phyloP scores from a whole-genome alignment of 805 yeast genomes.

The Candida germanica region DNA sequence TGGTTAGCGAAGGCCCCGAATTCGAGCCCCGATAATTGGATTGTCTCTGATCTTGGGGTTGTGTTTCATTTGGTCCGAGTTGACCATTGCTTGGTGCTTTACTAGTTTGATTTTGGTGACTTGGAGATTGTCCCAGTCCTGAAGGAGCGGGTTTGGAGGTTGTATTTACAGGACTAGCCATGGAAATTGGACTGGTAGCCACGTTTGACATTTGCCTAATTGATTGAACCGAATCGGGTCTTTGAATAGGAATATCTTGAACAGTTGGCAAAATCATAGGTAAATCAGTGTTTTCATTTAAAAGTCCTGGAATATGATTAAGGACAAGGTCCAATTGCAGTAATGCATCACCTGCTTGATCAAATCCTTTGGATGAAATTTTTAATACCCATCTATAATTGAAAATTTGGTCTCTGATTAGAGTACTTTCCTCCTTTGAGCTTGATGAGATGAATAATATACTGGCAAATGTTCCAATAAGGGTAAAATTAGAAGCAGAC shows the following conservation, averaged over 20 bases:
- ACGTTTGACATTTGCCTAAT: constrained; percentile 4
- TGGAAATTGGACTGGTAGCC: constrained; percentile 5
- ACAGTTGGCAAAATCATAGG: constrained; percentile 37
- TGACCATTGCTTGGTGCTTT: neutral
- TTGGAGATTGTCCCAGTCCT: no score
- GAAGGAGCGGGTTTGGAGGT: neutral
- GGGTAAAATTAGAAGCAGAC: constrained; percentile 71
- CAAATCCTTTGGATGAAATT: constrained; percentile 72
- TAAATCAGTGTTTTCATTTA: constrained; percentile 36
- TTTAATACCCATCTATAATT: constrained; percentile 76
- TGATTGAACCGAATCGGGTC: constrained; percentile 15
- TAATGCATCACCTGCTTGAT: constrained; percentile 74
- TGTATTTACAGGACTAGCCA: constrained; percentile 1
- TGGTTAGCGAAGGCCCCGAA: neutral
- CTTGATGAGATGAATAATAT: constrained; percentile 68
- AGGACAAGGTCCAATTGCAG: constrained; percentile 68
- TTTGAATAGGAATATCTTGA: constrained; percentile 16
- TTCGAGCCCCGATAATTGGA: no score
- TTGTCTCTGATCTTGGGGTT: neutral
- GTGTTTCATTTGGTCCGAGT: neutral
- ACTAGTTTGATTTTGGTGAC: no score
- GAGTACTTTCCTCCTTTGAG: constrained; percentile 57
- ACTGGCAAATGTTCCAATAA: constrained; percentile 87
- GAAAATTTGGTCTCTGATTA: constrained; percentile 64
- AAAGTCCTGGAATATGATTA: constrained; percentile 70